Conservation (phyloP, 306 rosid genomes). For the Vigna hirtella region DNA sequence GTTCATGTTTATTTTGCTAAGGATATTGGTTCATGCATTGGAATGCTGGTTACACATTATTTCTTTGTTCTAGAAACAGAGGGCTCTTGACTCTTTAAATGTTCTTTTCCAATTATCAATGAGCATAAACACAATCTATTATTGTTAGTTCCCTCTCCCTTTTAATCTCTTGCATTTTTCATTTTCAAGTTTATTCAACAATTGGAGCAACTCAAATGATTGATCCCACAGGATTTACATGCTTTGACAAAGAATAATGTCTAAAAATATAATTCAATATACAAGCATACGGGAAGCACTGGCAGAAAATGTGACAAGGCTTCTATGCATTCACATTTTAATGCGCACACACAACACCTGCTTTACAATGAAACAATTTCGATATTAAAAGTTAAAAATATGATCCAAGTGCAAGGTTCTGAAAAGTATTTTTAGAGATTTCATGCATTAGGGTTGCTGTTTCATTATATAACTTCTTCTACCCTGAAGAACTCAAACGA, state of each 20-base stretch:
- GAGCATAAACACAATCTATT: conserved; percentile 19
- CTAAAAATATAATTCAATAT: conserved; percentile 4
- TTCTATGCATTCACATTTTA: not conserved
- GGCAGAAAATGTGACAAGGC: not conserved
- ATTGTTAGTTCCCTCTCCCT: conserved; percentile 2
- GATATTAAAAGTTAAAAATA: not conserved
- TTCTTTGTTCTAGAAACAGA: conserved; percentile 15
- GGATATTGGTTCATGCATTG: too few species aligned
- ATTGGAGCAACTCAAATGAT: not conserved
- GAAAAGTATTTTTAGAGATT: conserved; percentile 9
- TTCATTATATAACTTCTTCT: not conserved
- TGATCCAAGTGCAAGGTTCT: not conserved
- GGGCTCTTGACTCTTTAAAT: conserved; percentile 11
- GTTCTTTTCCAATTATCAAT: conserved; percentile 18
- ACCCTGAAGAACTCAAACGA: not conserved
- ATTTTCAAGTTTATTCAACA: conserved; percentile 3
- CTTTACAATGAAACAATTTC: conserved; percentile 9
- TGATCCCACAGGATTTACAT: not conserved
- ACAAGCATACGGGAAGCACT: conserved; percentile 16
- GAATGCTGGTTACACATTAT: too few species aligned
- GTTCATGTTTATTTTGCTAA: too few species aligned
- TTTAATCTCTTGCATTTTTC: not conserved
- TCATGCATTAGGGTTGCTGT: not conserved
- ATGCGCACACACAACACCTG: not conserved
- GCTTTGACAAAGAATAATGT: not conserved